Conservation (phyloP, 73 alveolate genomes). For the Diophrys sp. region DNA sequence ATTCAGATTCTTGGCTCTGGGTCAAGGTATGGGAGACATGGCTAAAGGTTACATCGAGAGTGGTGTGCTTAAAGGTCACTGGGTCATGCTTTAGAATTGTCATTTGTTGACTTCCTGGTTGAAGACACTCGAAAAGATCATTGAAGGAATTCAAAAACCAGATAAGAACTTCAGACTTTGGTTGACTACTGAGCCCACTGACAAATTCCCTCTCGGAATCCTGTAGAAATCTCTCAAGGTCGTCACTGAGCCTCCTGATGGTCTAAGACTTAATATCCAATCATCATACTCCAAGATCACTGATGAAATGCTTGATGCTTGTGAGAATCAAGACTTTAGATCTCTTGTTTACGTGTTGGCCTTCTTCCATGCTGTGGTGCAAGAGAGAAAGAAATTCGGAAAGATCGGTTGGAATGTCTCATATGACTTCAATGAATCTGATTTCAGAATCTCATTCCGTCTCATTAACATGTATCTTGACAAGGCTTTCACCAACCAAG, state of each 20-base stretch:
- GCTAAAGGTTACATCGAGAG: slow-evolving; percentile 89
- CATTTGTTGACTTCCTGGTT: slow-evolving; percentile 87
- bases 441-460: slow-evolving; percentile 90
- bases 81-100: slow-evolving; percentile 97
- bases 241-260: slow-evolving; percentile 99
- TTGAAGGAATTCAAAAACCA: slow-evolving; percentile 92
- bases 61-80: slow-evolving; percentile 94
- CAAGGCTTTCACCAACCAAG: slow-evolving; percentile 80
- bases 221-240: slow-evolving; percentile 86
- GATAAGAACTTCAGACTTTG: slow-evolving; percentile 85
- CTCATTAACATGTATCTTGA: slow-evolving; percentile 88
- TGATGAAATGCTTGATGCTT: slow-evolving; percentile 81
- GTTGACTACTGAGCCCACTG: slow-evolving; percentile 86
- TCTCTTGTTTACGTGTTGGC: slow-evolving; percentile 93
- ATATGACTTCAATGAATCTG: slow-evolving; percentile 98
- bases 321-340: slow-evolving; percentile 77
- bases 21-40: slow-evolving; percentile 94
- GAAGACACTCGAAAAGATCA: slow-evolving; percentile 84
- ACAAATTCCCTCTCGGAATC: slow-evolving; percentile 92
- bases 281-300: slow-evolving; percentile 78
- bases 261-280: slow-evolving; percentile 88
- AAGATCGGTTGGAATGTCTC: slow-evolving; percentile 98
- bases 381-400: slow-evolving; percentile 95
- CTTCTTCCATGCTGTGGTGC: slow-evolving; percentile 96
- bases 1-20: slow-evolving; percentile 93